Evolutionary conservation across 495 filamentous ascomycete species (phyloP).

Genomic region (Xylaria cubensis): DNA sequence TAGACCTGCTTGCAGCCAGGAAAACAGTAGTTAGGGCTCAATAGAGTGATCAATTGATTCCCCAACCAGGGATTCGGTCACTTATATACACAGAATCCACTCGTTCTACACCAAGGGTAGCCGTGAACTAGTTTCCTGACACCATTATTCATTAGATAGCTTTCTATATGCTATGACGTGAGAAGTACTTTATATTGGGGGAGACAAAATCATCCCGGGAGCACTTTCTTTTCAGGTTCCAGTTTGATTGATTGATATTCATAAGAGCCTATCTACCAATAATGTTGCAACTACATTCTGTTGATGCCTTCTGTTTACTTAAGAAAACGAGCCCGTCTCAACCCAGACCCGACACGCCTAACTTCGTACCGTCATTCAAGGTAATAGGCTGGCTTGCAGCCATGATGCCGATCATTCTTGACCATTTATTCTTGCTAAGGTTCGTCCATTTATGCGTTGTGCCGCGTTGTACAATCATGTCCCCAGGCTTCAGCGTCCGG

Average conservation of each 20-base stretch:
- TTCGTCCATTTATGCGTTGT: conserved; percentile 71
- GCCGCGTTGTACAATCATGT: conserved; percentile 62
- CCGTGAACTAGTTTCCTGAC: too few species aligned
- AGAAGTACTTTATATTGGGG: too few species aligned
- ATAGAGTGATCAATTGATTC: too few species aligned
- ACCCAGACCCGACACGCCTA: conserved; percentile 17
- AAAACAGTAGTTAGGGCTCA: too few species aligned
- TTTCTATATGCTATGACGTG: neutral
- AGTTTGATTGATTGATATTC: too few species aligned
- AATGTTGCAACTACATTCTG: neutral
- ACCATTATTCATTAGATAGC: neutral
- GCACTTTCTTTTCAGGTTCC: too few species aligned
- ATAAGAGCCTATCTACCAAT: neutral
- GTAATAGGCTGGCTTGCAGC: conserved; percentile 50
- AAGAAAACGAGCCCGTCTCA: neutral
- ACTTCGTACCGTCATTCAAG: conserved; percentile 34
- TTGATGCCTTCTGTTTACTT: neutral
- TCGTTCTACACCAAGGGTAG: too few species aligned
- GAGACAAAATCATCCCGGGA: too few species aligned
- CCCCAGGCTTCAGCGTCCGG: conserved; percentile 58
- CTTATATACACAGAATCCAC: too few species aligned
- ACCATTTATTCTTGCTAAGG: conserved; percentile 55
- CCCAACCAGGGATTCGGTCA: too few species aligned
- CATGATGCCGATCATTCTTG: conserved; percentile 63
- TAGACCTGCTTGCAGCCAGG: too few species aligned